phyloP scores from a whole-genome alignment of 1,284 basidiomycete genomes.

The Malassezia obtusa region DNA sequence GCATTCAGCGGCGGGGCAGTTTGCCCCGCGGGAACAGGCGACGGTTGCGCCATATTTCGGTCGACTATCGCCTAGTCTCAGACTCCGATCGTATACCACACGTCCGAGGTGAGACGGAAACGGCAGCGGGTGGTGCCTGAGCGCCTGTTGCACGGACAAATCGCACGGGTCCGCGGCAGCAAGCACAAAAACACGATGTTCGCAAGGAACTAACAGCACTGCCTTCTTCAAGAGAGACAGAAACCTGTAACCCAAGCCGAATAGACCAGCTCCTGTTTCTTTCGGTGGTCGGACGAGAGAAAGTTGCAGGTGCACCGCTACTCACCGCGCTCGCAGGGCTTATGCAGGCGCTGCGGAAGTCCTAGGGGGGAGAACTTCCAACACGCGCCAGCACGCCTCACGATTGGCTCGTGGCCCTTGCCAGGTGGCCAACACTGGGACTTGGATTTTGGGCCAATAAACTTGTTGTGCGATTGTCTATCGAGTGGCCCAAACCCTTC shows the following conservation, averaged over 20 bases:
- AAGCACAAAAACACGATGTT: background rate
- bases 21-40: background rate
- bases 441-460: background rate
- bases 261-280: background rate
- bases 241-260: background rate
- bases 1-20: background rate
- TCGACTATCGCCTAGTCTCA: no score
- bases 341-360: background rate
- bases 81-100: no score
- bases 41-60: no score
- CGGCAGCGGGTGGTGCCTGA: no score
- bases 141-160: no score
- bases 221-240: background rate
- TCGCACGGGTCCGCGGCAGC: background rate
- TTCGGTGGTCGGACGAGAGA: slow-evolving; percentile 1
- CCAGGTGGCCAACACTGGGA: background rate
- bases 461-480: background rate
- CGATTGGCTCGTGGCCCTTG: background rate
- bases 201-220: background rate
- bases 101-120: no score
- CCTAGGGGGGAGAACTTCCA: background rate
- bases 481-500: no score
- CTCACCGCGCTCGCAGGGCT: background rate
- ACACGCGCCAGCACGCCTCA: background rate
- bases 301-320: background rate